Conservation (phyloP, 2,329 filamentous ascomycete species). For the Cladosporium sp. region DNA sequence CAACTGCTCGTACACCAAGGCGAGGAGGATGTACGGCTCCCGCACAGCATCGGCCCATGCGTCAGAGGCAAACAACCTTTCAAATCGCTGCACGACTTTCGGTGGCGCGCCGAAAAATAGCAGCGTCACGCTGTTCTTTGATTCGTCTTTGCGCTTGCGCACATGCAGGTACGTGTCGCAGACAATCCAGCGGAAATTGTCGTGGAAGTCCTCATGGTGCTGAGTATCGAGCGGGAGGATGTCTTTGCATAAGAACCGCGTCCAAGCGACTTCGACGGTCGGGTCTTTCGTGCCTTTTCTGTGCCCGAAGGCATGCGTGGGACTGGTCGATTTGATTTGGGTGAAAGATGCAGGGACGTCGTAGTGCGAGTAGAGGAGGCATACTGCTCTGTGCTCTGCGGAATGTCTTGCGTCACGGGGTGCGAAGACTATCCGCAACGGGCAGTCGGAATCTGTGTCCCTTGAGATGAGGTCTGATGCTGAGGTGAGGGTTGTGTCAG, state of each 20-base stretch:
- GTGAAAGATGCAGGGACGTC: not conserved
- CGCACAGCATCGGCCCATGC: constrained; percentile 32
- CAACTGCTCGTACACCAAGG: constrained; percentile 36
- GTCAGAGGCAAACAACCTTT: not conserved
- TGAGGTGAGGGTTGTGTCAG: not conserved
- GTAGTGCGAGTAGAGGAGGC: not conserved
- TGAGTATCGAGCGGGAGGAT: not conserved
- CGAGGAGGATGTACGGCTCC: constrained; percentile 37
- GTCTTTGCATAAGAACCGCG: constrained; percentile 12
- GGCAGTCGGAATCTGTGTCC: not conserved
- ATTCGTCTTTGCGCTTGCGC: not conserved
- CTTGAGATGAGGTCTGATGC: not conserved
- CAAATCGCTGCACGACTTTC: not conserved
- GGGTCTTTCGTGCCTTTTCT: not conserved
- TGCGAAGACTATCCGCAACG: not conserved
- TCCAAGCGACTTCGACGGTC: constrained; percentile 4
- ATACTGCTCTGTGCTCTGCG: not conserved
- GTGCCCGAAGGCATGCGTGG: not conserved
- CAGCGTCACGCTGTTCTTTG: not conserved
- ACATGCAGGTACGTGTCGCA: not conserved
- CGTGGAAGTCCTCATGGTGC: not conserved
- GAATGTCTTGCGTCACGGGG: not conserved
- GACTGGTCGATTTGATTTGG: not conserved
- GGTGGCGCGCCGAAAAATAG: constrained; percentile 2
- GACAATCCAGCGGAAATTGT: constrained; percentile 8